Evolutionary conservation across 768 basidiomycete genomes (phyloP).

Genomic region (Trametes cingulata): DNA sequence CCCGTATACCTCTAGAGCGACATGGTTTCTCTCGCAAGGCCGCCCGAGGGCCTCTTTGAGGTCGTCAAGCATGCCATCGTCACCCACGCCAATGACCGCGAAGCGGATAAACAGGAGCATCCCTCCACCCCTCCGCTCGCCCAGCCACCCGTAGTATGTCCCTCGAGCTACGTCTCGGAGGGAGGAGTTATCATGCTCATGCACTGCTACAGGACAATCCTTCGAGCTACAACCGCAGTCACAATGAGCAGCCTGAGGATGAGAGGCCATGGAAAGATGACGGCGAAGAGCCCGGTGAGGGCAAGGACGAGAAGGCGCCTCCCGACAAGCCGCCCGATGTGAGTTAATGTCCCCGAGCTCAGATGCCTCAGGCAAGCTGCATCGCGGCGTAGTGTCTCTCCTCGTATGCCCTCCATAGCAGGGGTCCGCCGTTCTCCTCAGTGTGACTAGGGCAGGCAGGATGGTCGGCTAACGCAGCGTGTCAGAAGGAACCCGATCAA

Average conservation of each 20-base stretch:
- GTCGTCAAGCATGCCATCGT: slow-evolving; percentile 22
- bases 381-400: too few species aligned
- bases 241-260: background rate
- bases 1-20: background rate
- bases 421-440: too few species aligned
- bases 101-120: slow-evolving; percentile 17
- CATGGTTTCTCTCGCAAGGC: slow-evolving; percentile 28
- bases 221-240: background rate
- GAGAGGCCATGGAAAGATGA: slow-evolving; percentile 2
- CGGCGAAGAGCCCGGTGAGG: background rate
- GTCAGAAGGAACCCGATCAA: background rate
- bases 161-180: too few species aligned
- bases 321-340: background rate
- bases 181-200: background rate
- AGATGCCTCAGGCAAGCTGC: too few species aligned
- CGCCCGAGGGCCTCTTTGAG: slow-evolving; percentile 21
- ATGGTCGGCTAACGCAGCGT: background rate
- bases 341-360: background rate
- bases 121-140: slow-evolving; percentile 23
- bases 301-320: background rate
- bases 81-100: slow-evolving; percentile 1
- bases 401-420: too few species aligned
- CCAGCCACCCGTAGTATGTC: slow-evolving; percentile 13
- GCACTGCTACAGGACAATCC: background rate
- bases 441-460: background rate